Evolutionary conservation across 148 eudicot species (phyloP), one percentile per base, ranked within the genome.

Genomic region (Fagopyrum tataricum): DNA sequence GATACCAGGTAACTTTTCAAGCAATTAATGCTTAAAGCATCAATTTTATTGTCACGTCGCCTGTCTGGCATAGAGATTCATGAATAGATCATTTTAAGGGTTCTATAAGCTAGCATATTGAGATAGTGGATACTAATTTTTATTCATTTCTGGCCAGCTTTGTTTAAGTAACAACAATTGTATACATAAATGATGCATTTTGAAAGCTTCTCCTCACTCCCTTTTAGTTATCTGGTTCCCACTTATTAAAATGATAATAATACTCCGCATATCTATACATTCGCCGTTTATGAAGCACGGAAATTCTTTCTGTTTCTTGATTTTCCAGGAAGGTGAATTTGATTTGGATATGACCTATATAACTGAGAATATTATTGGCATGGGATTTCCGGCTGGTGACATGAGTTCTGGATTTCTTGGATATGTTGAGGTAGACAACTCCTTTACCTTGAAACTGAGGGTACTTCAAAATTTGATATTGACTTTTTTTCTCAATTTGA

Each of bases 301-400:
- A n/a, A 49, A 48, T 15, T n/a, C 55, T 56, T 70, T 42, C 15
- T 56, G 20, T 48, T 21, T 69, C 66, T 75, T 64, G 12, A 17
- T 56, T 73, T 70, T 82, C 67, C 85, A 91, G 97, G 97, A 88
- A 83, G 97, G 93, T 75, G 98, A 82, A 79, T 94, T 91, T 80
- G 98, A 94, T 83, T 86, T 94, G 78, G 98, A 94, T 81, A 80
- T 94, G 93, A 87, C 96, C 20, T 94, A 94, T 75, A 91, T 94
- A 47, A 94, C 97, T 51, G 97, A 91, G 79, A 94, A 89, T 80
- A 81, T 94, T 48, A 87, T 94, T 76, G 98, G 97, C 52, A 94
- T 94, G 98, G 98, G 98, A 15, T 94, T 94, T 77, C 98, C 98
- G 72, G 98, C 97, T 80, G 98, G 98, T 74, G 98, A 94, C 82